Evolutionary conservation across 2,329 filamentous ascomycete species (phyloP), one percentile per base, ranked within the genome.

Genomic region (Aspergillus pseudoviridinutans): DNA sequence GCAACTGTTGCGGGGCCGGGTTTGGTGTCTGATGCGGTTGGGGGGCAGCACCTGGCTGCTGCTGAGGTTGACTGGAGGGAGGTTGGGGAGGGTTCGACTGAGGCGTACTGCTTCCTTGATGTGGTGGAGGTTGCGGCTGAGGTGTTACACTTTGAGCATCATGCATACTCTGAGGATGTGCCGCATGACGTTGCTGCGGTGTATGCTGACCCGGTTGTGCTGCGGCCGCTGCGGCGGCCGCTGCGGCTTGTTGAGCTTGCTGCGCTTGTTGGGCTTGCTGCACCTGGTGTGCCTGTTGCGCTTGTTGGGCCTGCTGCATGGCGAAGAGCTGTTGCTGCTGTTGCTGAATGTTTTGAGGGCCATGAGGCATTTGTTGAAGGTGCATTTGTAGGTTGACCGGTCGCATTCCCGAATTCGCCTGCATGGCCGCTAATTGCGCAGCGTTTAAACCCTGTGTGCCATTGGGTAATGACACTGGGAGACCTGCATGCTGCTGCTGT

Each of bases 361-460:
- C 68, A 57, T 77, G 73, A 10, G 73, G 71, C 61, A 77, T 66
- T 60, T 78, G 74, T 58, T 75, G 75, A 41, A 76, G 66, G 54
- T 76, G 74, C 67, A 76, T 72, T 58, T 69, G 67, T 49, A 74
- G 61, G 53, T 72, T 74, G 22, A 74, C 67, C 25, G 72, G 71
- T 53, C 73, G 72, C 72, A 77, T 75, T 50, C 62, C 68, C 8
- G 72, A 73, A 55, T 78, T 74, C 10, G 63, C 69, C 51, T 78
- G 76, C 70, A 78, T 75, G 32, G 75, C 74, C 57, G 75, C 75
- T 58, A 79, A 62, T 57, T 79, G 76, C 27, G 75, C 76, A 49
- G 74, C 69, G 56, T 64, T 78, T 6, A 77, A 57, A 17, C 69
- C 69, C 56, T 75, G 74, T 3, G 72, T 71, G 27, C 75, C 75